Evolutionary conservation across 441 rosid genomes (phyloP).

Genomic region (Dalechampia spathulata): DNA sequence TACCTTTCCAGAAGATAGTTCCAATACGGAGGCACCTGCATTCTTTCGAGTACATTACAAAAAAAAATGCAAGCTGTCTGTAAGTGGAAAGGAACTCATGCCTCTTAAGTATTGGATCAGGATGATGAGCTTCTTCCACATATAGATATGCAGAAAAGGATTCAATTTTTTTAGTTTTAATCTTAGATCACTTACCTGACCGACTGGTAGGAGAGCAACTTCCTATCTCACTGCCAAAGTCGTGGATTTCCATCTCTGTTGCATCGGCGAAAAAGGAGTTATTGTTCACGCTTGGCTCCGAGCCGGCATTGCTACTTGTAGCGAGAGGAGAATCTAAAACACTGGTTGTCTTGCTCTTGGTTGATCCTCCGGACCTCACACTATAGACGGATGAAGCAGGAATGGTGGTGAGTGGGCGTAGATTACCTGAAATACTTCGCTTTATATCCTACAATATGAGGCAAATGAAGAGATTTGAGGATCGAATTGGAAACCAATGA

Average conservation of each 20-base stretch:
- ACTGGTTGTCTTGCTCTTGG: conserved; percentile 48
- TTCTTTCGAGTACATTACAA: too few species aligned
- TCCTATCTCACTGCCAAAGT: conserved; percentile 43
- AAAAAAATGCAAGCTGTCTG: too few species aligned
- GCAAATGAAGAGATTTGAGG: too few species aligned
- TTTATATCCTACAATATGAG: conserved; percentile 62
- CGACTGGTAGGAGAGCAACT: conserved; percentile 38
- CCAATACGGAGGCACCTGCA: too few species aligned
- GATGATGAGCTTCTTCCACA: too few species aligned
- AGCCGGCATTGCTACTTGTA: conserved; percentile 64
- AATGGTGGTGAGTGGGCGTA: conserved; percentile 52
- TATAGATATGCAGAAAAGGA: too few species aligned
- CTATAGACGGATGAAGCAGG: conserved; percentile 79
- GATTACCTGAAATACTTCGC: conserved; percentile 50
- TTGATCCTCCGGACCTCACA: conserved; percentile 46
- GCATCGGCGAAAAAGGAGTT: conserved; percentile 42
- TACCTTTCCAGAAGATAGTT: too few species aligned
- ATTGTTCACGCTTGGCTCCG: conserved; percentile 67
- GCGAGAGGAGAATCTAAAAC: conserved; percentile 55
- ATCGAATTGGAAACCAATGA: too few species aligned
- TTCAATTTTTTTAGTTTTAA: too few species aligned
- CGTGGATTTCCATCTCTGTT: conserved; percentile 41
- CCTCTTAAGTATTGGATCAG: too few species aligned
- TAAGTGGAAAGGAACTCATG: too few species aligned
- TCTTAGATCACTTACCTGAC: conserved; percentile 27